Evolutionary conservation across 768 basidiomycete species (phyloP), one percentile per base, ranked within the genome.

Genomic region (Pisolithus sp.): DNA sequence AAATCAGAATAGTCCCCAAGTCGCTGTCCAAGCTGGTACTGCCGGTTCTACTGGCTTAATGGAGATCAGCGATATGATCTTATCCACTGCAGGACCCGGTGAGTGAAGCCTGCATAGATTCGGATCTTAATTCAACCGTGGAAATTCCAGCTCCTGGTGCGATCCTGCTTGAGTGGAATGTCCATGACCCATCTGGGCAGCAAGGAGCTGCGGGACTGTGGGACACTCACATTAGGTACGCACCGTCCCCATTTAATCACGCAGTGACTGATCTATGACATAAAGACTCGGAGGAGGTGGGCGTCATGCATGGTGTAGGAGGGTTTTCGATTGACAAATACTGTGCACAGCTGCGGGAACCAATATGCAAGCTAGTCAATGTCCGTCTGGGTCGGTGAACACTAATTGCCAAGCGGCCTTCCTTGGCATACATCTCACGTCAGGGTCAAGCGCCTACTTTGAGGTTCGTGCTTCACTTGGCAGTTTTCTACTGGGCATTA

Each of bases 371-470:
- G 21, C 30, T 30, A 37, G 46, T 2, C 47, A 74, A 51, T 77
- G 76, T 54, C 63, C 70, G 1, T 53, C 62, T 0, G 67, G 65
- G 28, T 59, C 62, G 1, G 45, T 58, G 45, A 56, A 61, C 30
- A 26, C 60, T 37, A 57, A 56, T 4, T 77, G 77, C 51, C 63
- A 53, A 23, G 81, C 82, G 15, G 80, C 83, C 6, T 89, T 82
- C 70, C 60, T 88, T 5, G 55, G 46, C 28, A 48, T 65, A 18
- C 56, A 62, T n/a, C 52, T 58, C 9, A 66, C 59, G 4, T 24
- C 49, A 7, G 54, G 76, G 64, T 30, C 67, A 81, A 36, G 83
- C 82, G 62, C 66, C 83, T 83, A 83, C 63, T 68, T 86, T 28
- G 85, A 86, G 74, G 84, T 82, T 52, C 6, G 62, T 46, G 4